Evolutionary conservation across 1,139 yeast genomes (phyloP), one percentile per base, ranked within the genome.

Genomic region (Kodamaea plutei): DNA sequence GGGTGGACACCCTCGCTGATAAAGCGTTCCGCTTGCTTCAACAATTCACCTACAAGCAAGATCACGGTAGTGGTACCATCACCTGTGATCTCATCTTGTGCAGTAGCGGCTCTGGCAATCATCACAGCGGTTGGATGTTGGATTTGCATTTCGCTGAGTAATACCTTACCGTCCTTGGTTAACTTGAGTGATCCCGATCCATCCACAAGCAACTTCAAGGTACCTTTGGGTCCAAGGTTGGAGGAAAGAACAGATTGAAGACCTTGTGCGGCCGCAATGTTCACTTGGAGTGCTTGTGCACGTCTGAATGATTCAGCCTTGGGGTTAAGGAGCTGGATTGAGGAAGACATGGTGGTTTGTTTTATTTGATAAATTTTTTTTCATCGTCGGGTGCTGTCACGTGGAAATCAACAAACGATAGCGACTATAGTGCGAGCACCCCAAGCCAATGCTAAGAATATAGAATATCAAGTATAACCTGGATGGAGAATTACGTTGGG

Each of bases 61-160:
- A 91, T 91, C 36, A 91, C 98, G 1, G 96, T 84, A n/a, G 98
- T 91, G 36, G 99, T 93, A 43, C 99, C 99, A 57, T 91, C 99
- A 31, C 99, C 99, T 9, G 98, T 85, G 54, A 93, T 88, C 57
- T 91, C 98, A 58, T 91, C 99, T 61, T 91, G 99, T 0, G 98
- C 96, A 29, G 96, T 80, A 33, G 99, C 99, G 8, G 97, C 98
- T 43, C 97, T 73, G 3, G 98, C 94, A 66, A 91, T 91, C 95
- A 93, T 84, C 21, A 91, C 95, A 0, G 99, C 99, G 3, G 99
- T 93, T n/a, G 99, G 99, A 45, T 91, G 91, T 58, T 91, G 97
- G 57, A 91, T 93, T 62, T 93, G 99, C 99, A 91, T 91, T 55
- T 91, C 98, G 17, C 87, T 76, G 39, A 91, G 67, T 41, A 91